Percentiles rank a stretch among this genome's conserved stretches.
These are phyloP conservation scores for Psilocybe mexicana DNA, from an alignment of 1,284 basidiomycete genomes.

Conservation along the genomic window DNA sequence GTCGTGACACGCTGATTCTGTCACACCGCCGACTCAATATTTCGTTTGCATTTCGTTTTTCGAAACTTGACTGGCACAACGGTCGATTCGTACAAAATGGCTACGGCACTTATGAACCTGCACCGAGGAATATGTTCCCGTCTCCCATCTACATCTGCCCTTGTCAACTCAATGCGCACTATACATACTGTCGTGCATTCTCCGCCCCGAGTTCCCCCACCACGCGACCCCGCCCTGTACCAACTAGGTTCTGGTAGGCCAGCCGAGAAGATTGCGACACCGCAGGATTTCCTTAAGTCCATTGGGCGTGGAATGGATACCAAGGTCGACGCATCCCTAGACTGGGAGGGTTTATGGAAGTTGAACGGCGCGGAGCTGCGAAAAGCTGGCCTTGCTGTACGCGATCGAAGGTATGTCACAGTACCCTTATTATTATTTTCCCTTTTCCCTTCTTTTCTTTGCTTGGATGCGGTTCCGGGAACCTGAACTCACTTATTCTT, in stretches of 20 bases:
- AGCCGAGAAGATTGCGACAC: conserved; percentile 33
- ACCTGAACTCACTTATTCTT: neutral
- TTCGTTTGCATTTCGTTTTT: neutral
- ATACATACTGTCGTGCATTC: conserved; percentile 43
- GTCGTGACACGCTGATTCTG: neutral
- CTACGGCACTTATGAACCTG: conserved; percentile 12
- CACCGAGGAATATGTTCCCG: conserved; percentile 21
- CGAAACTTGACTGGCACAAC: too few relatives aligned
- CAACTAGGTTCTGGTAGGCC: conserved; percentile 11
- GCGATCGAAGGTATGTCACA: conserved; percentile 60
- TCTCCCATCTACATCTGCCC: conserved; percentile 17
- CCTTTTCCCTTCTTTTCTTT: neutral
- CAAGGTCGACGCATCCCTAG: conserved; percentile 49
- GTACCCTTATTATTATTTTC: neutral
- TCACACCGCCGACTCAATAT: neutral
- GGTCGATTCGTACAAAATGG: conserved; percentile 1
- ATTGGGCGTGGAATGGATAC: conserved; percentile 69
- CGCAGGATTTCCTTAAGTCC: conserved; percentile 66
- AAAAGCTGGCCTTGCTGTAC: conserved; percentile 61
- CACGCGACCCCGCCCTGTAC: conserved; percentile 23
- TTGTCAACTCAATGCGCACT: conserved; percentile 33
- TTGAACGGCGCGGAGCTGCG: conserved; percentile 58
- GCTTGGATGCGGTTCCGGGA: neutral
- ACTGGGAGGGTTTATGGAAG: conserved; percentile 73
- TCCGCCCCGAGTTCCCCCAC: conserved; percentile 31